Conservation (phyloP, 164 flowering plant species). For the Aristolochia contorta region DNA sequence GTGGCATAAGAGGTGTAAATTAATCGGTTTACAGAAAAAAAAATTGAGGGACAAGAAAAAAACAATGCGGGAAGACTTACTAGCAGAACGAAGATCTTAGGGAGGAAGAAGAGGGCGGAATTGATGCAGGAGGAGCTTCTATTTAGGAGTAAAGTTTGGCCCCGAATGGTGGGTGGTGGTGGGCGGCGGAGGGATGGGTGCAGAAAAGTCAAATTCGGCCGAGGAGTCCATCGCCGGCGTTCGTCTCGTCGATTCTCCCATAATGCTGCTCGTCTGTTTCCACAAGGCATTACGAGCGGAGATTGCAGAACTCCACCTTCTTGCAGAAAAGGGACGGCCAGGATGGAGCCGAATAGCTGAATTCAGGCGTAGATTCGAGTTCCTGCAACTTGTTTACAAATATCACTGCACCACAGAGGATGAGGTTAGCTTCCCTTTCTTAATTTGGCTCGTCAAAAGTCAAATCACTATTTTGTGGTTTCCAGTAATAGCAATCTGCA, state of each 20-base stretch:
- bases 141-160: slow-evolving; percentile 1
- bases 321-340: slow-evolving; percentile 17
- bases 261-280: slow-evolving; percentile 46
- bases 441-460: neutral
- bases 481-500: neutral
- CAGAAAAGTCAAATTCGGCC: slow-evolving; percentile 8
- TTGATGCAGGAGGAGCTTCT: slow-evolving; percentile 6
- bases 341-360: slow-evolving; percentile 19
- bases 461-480: neutral
- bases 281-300: slow-evolving; percentile 65
- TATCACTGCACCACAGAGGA: slow-evolving; percentile 73
- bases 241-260: slow-evolving; percentile 46
- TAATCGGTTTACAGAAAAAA: neutral
- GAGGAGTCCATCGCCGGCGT: slow-evolving; percentile 10
- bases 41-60: neutral
- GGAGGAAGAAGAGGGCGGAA: neutral
- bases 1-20: slow-evolving; percentile 6
- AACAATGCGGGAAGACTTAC: neutral
- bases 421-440: slow-evolving; percentile 36
- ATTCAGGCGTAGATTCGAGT: slow-evolving; percentile 37
- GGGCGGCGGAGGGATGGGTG: slow-evolving; percentile 22
- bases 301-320: slow-evolving; percentile 31
- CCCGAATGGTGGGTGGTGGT: slow-evolving; percentile 15
- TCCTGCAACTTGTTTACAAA: slow-evolving; percentile 43
- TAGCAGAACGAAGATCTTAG: neutral